phyloP scores from a whole-genome alignment of 192 early-diverging fungal species.

The Coemansia sp. region DNA sequence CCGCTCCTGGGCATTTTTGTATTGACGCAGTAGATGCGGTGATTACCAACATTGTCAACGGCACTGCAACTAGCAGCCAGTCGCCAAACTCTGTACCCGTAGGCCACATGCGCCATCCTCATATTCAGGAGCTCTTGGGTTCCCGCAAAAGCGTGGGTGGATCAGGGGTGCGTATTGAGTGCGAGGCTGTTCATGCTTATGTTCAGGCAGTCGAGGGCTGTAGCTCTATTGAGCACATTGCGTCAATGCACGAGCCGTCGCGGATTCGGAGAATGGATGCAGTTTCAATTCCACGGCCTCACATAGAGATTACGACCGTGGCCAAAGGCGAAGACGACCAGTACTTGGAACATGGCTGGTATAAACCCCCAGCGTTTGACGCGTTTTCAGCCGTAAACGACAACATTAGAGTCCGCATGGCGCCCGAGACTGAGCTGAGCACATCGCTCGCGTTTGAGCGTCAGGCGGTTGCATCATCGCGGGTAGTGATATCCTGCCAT shows the following conservation, averaged over 20 bases:
- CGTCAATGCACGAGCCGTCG: constrained; percentile 35
- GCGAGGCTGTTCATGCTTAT: constrained; percentile 32
- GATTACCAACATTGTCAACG: constrained; percentile 52
- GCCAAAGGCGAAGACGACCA: constrained; percentile 6
- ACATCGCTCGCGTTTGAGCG: constrained; percentile 51
- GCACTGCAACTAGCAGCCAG: constrained; percentile 49
- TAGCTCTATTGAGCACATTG: constrained; percentile 30
- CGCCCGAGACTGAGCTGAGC: constrained; percentile 44
- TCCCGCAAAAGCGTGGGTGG: constrained; percentile 49
- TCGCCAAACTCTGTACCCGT: constrained; percentile 33
- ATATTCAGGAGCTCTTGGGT: constrained; percentile 50
- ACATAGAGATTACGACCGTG: constrained; percentile 49
- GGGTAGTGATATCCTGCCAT: constrained; percentile 48
- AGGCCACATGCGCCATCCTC: constrained; percentile 50
- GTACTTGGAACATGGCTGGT: background rate
- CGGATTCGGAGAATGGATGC: background rate
- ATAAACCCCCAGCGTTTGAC: constrained; percentile 49
- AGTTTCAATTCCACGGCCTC: constrained; percentile 40
- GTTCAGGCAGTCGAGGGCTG: constrained; percentile 40
- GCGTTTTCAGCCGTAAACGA: constrained; percentile 46
- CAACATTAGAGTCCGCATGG: constrained; percentile 49
- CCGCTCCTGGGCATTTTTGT: constrained; percentile 44
- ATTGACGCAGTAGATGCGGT: constrained; percentile 50
- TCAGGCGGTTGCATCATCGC: constrained; percentile 37
- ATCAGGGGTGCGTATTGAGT: constrained; percentile 49